Percentiles rank a stretch among this genome's conserved stretches.
Conservation (phyloP, 441 rosid genomes). For the Manihot esculenta region DNA sequence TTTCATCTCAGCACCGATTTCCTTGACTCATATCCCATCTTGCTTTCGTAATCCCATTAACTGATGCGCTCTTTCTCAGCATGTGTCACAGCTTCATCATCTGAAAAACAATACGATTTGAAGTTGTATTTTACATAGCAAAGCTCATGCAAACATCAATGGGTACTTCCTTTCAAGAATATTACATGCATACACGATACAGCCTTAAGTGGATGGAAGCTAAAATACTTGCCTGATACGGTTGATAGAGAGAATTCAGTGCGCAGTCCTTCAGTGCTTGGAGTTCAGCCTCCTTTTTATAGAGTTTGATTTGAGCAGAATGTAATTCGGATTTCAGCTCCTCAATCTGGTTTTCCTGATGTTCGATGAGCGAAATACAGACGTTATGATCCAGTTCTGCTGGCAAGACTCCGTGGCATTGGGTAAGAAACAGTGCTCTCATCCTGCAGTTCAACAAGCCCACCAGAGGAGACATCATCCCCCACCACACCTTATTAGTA, state of each 20-base stretch:
- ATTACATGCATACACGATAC: background rate
- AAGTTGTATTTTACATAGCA: background rate
- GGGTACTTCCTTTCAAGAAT: background rate
- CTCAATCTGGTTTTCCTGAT: too few relatives aligned
- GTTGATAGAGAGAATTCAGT: constrained; percentile 55
- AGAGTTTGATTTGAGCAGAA: constrained; percentile 60
- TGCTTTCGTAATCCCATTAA: constrained; percentile 33
- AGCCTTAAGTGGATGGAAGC: background rate
- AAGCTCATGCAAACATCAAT: background rate
- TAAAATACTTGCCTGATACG: constrained; percentile 40
- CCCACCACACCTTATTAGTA: too few relatives aligned
- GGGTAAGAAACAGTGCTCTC: constrained; percentile 39
- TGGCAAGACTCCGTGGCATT: constrained; percentile 58
- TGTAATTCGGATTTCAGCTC: constrained; percentile 71
- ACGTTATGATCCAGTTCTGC: constrained; percentile 66
- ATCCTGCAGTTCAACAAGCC: constrained; percentile 33
- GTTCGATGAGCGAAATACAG: constrained; percentile 67
- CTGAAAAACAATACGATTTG: constrained; percentile 36
- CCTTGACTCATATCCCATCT: constrained; percentile 36
- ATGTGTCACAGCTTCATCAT: too few relatives aligned
- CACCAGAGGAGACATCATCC: constrained; percentile 28
- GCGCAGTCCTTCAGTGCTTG: constrained; percentile 75
- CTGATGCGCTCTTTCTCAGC: constrained; percentile 32
- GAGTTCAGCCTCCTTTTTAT: constrained; percentile 75
- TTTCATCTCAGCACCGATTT: too few relatives aligned